A percentile compares a stretch with the other conserved stretches of the same genome.
Conservation (phyloP, 805 yeast genomes). For the Kodamaea neixiangensis region DNA sequence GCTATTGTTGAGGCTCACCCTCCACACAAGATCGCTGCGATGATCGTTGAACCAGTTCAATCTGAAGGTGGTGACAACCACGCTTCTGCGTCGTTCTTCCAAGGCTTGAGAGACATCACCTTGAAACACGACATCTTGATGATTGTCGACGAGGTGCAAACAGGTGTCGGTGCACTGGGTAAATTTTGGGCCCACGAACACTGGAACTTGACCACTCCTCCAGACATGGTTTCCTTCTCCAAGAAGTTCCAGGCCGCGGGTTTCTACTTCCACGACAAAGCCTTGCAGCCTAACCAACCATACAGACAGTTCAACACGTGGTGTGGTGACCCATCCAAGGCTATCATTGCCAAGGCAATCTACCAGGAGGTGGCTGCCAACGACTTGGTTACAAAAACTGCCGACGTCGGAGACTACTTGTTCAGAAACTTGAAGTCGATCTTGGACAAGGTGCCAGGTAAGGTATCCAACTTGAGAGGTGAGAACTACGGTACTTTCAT, state of each 20-base stretch:
- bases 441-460: constrained; percentile 41
- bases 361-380: constrained; percentile 54
- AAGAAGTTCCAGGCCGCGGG: constrained; percentile 77
- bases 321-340: constrained; percentile 77
- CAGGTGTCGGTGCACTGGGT: constrained; percentile 75
- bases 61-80: constrained; percentile 80
- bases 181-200: constrained; percentile 75
- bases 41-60: constrained; percentile 62
- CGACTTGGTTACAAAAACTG: constrained; percentile 49
- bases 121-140: constrained; percentile 55
- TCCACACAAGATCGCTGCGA: constrained; percentile 51
- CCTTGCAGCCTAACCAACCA: constrained; percentile 58
- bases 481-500: constrained; percentile 64
- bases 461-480: constrained; percentile 57
- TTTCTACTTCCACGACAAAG: constrained; percentile 61
- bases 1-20: constrained; percentile 33
- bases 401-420: constrained; percentile 56
- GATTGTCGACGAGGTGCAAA: constrained; percentile 74
- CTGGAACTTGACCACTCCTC: constrained; percentile 60
- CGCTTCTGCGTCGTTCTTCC: constrained; percentile 61
- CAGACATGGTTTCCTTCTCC: constrained; percentile 70
- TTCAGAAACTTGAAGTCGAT: constrained; percentile 43
- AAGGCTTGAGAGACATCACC: constrained; percentile 61
- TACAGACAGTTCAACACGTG: constrained; percentile 77
- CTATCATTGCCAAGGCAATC: constrained; percentile 62